Evolutionary conservation across 805 yeast species (phyloP), one percentile per base, ranked within the genome.

Genomic region (Suhomyces xylopsoci): DNA sequence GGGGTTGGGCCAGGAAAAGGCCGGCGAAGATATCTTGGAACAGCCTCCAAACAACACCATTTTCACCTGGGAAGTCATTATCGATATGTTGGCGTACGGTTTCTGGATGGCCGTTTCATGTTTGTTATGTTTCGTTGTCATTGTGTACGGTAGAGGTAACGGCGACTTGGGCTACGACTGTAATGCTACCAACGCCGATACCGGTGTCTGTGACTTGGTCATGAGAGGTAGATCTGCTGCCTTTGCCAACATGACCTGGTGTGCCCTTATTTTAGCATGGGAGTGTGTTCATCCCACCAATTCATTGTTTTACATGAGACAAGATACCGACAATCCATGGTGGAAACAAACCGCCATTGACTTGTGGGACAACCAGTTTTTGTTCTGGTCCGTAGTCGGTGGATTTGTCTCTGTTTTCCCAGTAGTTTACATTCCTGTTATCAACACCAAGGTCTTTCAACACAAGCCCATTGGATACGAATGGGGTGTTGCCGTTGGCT

Each of bases 391-490:
- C 0, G 81, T 90, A 45, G 64, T 86, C 34, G 72, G 81, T 49
- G 97, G 94, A 1, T 81, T 87, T 55, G 67, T 80, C 12, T 78
- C 90, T 2, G 84, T 87, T 3, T 85, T 90, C 80, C 96, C 96
- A 43, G 87, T 88, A 17, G 82, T 89, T 38, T 89, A 89, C 69
- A 90, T 90, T 57, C 96, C 97, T 6, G 96, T 87, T n/a, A 88
- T 90, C 64, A 90, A 90, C 67, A 71, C 77, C 45, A 79, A 80
- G 56, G 96, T 90, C 7, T 90, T 90, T 66, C 73, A 85, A 60
- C 96, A 90, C 67, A 74, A 68, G 28, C 82, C 84, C 7, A 88
- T 89, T 57, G 80, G 84, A 8, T 83, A 82, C 70, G 96, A 89
- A 72, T 90, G 96, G 96, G 93, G 88, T 14, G 68, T 88, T 55